phyloP scores from a whole-genome alignment of 192 early-diverging fungal genomes.

The Chytriomyces hyalinus region DNA sequence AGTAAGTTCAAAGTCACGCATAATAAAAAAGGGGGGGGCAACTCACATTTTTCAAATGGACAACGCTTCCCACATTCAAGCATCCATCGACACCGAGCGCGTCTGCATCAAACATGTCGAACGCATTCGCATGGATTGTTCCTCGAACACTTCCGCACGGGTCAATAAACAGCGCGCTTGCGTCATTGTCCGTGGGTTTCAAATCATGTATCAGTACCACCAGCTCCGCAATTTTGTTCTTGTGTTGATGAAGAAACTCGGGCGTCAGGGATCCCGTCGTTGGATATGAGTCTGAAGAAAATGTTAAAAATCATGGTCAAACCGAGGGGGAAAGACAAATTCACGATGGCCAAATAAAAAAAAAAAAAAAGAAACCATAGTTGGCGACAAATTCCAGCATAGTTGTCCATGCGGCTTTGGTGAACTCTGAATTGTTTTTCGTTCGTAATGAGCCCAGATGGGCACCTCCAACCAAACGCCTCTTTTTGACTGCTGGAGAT shows the following conservation, averaged over 20 bases:
- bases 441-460: not conserved
- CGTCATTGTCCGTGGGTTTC: conserved; percentile 15
- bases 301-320: too few relatives aligned
- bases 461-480: not conserved
- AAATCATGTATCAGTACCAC: conserved; percentile 7
- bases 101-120: conserved; percentile 8
- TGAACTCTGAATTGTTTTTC: conserved; percentile 10
- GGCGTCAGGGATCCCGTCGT: not conserved
- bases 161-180: conserved; percentile 15
- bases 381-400: not conserved
- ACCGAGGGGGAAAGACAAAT: too few relatives aligned
- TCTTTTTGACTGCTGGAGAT: not conserved
- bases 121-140: conserved; percentile 22
- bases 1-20: not conserved
- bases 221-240: conserved; percentile 12
- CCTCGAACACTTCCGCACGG: conserved; percentile 8
- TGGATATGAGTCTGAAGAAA: too few relatives aligned
- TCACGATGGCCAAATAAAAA: too few relatives aligned
- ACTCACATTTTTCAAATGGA: conserved; percentile 26
- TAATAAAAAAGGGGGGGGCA: conserved; percentile 3
- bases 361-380: not conserved
- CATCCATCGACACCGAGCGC: not conserved
- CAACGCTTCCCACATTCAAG: conserved; percentile 14
- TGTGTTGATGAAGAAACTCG: not conserved
- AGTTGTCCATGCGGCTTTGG: conserved; percentile 3